These are phyloP conservation scores for Corrigiola litoralis DNA, from an alignment of 179 eudicot genomes.

Conservation along the genomic window DNA sequence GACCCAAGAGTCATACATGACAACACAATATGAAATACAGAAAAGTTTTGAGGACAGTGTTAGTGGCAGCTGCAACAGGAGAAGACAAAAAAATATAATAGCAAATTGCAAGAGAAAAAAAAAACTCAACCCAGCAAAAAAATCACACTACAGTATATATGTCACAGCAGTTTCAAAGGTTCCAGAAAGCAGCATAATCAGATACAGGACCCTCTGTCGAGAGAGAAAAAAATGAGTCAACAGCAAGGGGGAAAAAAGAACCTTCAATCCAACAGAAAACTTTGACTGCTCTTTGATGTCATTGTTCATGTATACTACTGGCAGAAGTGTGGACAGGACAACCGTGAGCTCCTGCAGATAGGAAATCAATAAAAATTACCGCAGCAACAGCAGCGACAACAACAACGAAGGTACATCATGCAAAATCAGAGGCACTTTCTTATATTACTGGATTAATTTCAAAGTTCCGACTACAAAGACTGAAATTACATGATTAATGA, in stretches of 20 bases:
- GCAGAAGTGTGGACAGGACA: slow-evolving; percentile 81
- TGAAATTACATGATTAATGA: too few species aligned
- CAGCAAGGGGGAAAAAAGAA: slow-evolving; percentile 15
- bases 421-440: background rate
- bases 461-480: too few species aligned
- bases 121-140: too few species aligned
- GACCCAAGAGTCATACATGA: too few species aligned
- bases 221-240: background rate
- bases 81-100: too few species aligned
- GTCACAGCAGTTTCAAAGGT: background rate
- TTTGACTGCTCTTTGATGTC: slow-evolving; percentile 60
- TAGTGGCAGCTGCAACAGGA: too few species aligned
- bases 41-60: too few species aligned
- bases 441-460: background rate
- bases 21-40: too few species aligned
- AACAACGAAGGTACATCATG: background rate
- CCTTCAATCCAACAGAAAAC: slow-evolving; percentile 85
- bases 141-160: too few species aligned
- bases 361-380: slow-evolving; percentile 7
- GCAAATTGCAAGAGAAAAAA: too few species aligned
- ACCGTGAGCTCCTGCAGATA: slow-evolving; percentile 79
- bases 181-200: background rate
- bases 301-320: slow-evolving; percentile 61
- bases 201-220: background rate
- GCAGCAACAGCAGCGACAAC: too few species aligned